Evolutionary conservation across 805 yeast genomes (phyloP).

Genomic region (Yarrowia keelungensis): DNA sequence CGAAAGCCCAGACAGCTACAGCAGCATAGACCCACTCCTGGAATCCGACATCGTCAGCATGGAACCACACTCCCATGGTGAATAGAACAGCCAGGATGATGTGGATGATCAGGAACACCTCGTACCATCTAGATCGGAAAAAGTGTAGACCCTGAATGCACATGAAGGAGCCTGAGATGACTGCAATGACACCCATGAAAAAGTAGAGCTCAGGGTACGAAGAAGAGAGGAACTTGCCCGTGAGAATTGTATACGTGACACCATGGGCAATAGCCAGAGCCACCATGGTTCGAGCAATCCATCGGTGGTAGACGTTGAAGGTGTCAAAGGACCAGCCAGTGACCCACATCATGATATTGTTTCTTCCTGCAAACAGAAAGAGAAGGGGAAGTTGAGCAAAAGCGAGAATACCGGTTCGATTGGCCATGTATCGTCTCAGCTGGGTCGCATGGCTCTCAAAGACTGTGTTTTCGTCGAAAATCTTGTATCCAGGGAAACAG

Average conservation of each 20-base stretch:
- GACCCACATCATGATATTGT: constrained; percentile 66
- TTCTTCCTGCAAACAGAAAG: constrained; percentile 66
- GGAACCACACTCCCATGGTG: constrained; percentile 65
- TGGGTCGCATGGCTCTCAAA: constrained; percentile 50
- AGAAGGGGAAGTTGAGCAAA: constrained; percentile 54
- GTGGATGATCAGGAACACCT: constrained; percentile 63
- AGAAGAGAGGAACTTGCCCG: constrained; percentile 1
- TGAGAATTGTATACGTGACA: constrained; percentile 51
- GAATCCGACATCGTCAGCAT: constrained; percentile 60
- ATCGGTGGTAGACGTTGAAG: constrained; percentile 66
- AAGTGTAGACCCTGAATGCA: constrained; percentile 54
- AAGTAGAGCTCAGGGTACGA: constrained; percentile 43
- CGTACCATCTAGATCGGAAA: constrained; percentile 63
- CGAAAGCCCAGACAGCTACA: constrained; percentile 70
- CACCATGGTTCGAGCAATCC: constrained; percentile 58
- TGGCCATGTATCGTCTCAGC: constrained; percentile 56
- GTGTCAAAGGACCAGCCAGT: constrained; percentile 69
- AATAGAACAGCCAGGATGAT: constrained; percentile 62
- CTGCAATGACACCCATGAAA: constrained; percentile 51
- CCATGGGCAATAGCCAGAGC: constrained; percentile 57
- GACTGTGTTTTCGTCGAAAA: constrained; percentile 51
- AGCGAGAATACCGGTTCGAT: constrained; percentile 61
- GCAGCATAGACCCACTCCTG: constrained; percentile 61
- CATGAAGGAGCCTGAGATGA: constrained; percentile 52
- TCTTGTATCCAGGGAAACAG: constrained; percentile 48